Evolutionary conservation across 106 monocot species (phyloP), one percentile per base, ranked within the genome.

Genomic region (Amphibolis antarctica): DNA sequence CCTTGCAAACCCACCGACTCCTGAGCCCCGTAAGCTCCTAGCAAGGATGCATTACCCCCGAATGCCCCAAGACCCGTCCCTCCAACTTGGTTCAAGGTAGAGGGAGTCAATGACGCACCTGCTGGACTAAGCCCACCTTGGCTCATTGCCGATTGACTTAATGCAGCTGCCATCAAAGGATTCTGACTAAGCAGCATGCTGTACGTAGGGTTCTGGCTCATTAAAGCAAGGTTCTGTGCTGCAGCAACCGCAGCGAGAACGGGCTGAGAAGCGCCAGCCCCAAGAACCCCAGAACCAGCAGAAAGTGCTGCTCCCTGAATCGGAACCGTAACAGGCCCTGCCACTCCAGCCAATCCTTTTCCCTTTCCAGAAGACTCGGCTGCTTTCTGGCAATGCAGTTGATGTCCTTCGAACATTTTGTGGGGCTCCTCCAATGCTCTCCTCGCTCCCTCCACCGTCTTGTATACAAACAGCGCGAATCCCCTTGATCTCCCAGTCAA

Each of bases 381-480:
- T 36, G 93, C 93, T 67, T 74, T 89, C 73, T 85, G 88, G 60
- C 85, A 86, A 60, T 89, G 85, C 71, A 93, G 48, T 12, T 75
- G 52, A 46, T 81, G 73, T 3, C 93, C 93, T 42, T 93, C 86
- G 36, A 86, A 93, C 9, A 79, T 83, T 79, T 89, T 93, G 48
- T 89, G 85, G 0, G 93, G 93, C 61, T 93, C 93, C 55, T 86
- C 81, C 71, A 93, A 68, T 0, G 83, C 83, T 74, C 68, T 93
- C 75, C 55, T 93, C 9, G 86, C 88, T 15, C 88, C 69, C 24
- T 93, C 93, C 1, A 66, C 19, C 0, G 65, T 61, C 71, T 80
- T 88, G 19, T 89, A 93, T 6, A 89, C 89, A 48, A 86, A 93
- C 17, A 93, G 63, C 20, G 78, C 79, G 23, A 93, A 93, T 6